Evolutionary conservation across 768 basidiomycete species (phyloP), one percentile per base, ranked within the genome.

Genomic region (Auricularia cornea): DNA sequence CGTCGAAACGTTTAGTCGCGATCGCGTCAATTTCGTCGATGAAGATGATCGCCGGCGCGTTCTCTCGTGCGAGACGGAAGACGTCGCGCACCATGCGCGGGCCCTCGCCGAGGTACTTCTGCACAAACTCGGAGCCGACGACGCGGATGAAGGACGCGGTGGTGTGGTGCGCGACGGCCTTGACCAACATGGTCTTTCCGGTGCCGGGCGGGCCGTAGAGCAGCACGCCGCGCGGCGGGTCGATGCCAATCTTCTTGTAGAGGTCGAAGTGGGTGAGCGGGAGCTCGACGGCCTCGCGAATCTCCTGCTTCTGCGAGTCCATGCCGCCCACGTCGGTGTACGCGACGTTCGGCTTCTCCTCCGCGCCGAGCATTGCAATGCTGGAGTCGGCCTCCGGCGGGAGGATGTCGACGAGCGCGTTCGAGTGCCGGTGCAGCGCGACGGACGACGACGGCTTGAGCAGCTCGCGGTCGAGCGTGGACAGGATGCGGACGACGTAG

Each of bases 1-100:
- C 97, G 72, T 98, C 97, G 76, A 99, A 99, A 72, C 96, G 94
- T 76, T 99, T 99, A 40, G 97, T 98, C 3, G 97, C 97, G 73
- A 99, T 99, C 23, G 97, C 96, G 68, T 99, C 97, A 68, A 95
- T 91, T 71, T 95, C 96, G 74, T 98, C 97, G 71, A 99, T 98
- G 80, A 99, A 99, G 76, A 99, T 98, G 72, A 99, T 99, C 30
- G 94, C 88, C 1, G 97, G 97, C 0, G 95, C 82, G 73, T 99
- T 99, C 76, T 99, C 97, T 68, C 97, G 82, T 29, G 97, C 97
- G 57, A 99, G 85, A 63, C 97, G 86, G 82, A 99, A 99, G 61
- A 99, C 97, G 72, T 99, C 97, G 71, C 97, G 89, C 67, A 99
- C 97, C 97, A 99, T 99, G 67, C 97, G 92, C 48, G 97, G 97